Evolutionary conservation across 2,329 filamentous ascomycete genomes (phyloP).

Genomic region (Aspergillus chevalieri): DNA sequence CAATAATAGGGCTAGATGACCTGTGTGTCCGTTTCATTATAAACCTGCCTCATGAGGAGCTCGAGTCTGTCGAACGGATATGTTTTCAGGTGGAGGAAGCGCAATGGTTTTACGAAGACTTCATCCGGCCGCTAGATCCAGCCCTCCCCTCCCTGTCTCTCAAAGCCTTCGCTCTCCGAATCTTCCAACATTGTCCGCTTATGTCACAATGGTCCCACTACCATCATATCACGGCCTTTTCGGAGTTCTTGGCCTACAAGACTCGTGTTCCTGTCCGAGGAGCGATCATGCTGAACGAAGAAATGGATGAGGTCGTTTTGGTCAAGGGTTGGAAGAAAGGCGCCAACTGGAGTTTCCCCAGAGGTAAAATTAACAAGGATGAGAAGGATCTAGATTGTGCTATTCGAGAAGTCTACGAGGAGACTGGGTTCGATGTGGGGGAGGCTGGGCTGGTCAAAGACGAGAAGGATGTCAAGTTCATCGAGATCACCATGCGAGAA

Average conservation of each 20-base stretch:
- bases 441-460: slow-evolving; percentile 69
- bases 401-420: slow-evolving; percentile 88
- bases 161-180: slow-evolving; percentile 76
- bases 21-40: slow-evolving; percentile 97
- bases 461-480: slow-evolving; percentile 68
- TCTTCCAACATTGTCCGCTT: slow-evolving; percentile 90
- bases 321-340: slow-evolving; percentile 98
- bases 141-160: slow-evolving; percentile 78
- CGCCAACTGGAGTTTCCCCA: slow-evolving; percentile 91
- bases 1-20: slow-evolving; percentile 77
- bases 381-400: slow-evolving; percentile 92
- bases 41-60: slow-evolving; percentile 87
- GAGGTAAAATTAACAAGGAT: slow-evolving; percentile 97
- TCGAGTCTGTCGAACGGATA: slow-evolving; percentile 83
- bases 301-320: slow-evolving; percentile 89
- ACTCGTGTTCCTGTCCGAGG: slow-evolving; percentile 88
- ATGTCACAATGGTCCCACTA: slow-evolving; percentile 73
- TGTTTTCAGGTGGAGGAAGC: slow-evolving; percentile 99
- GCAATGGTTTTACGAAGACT: slow-evolving; percentile 99
- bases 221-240: slow-evolving; percentile 75
- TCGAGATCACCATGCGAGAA: slow-evolving; percentile 83
- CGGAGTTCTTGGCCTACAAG: slow-evolving; percentile 91
- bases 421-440: slow-evolving; percentile 82
- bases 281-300: slow-evolving; percentile 83
- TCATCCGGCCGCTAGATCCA: slow-evolving; percentile 84